A percentile compares a stretch with the other conserved stretches of the same genome.
Evolutionary conservation across 2,329 filamentous ascomycete genomes (phyloP).

Genomic region (Pestalotiopsis sp.): DNA sequence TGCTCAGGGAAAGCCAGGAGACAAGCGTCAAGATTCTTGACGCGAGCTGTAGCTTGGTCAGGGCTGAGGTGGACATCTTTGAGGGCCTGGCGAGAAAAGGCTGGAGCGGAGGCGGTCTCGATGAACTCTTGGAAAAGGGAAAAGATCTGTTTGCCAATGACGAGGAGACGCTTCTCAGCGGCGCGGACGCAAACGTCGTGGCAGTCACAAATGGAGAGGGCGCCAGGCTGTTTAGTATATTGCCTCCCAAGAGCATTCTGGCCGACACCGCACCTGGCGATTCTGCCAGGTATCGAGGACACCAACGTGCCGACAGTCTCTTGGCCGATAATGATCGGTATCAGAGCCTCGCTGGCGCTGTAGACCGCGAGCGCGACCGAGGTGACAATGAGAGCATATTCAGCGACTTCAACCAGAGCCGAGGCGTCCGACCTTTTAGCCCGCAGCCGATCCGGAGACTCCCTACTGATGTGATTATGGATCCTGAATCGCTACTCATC

Average conservation of each 20-base stretch:
- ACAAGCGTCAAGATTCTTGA: conserved; percentile 66
- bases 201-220: conserved; percentile 36
- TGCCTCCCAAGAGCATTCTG: conserved; percentile 66
- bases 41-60: conserved; percentile 65
- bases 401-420: conserved; percentile 56
- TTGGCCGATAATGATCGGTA: conserved; percentile 56
- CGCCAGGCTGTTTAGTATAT: conserved; percentile 64
- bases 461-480: conserved; percentile 33
- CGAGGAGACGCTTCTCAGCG: conserved; percentile 29
- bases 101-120: conserved; percentile 68
- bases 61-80: conserved; percentile 72
- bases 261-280: conserved; percentile 49
- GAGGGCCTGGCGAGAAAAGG: conserved; percentile 69
- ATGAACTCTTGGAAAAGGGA: conserved; percentile 67
- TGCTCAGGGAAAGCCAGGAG: conserved; percentile 67
- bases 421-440: conserved; percentile 62
- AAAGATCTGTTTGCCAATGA: conserved; percentile 60
- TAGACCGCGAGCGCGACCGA: conserved; percentile 36
- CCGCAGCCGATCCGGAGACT: conserved; percentile 51
- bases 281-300: conserved; percentile 32
- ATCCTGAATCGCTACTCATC: conserved; percentile 31
- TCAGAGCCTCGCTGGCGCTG: conserved; percentile 58
- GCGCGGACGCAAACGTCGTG: conserved; percentile 24
- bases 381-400: conserved; percentile 56
- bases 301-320: conserved; percentile 58